Percentiles rank a stretch among this genome's conserved stretches.
These are phyloP conservation scores for Berkeleyomyces basicola DNA, from an alignment of 2,329 filamentous ascomycete species.

Conservation along the genomic window DNA sequence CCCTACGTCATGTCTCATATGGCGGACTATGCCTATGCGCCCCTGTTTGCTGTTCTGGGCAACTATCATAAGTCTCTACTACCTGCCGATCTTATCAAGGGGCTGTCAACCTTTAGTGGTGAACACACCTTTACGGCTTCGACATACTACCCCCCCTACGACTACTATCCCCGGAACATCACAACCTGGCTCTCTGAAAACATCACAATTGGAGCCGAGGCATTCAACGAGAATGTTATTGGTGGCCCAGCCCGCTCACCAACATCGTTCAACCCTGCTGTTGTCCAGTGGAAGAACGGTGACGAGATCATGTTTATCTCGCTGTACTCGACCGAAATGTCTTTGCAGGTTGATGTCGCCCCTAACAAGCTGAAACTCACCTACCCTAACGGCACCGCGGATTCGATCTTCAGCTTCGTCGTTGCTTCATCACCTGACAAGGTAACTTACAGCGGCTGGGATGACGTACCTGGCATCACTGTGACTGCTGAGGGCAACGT, in stretches of 20 bases:
- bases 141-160: slow-evolving; percentile 41
- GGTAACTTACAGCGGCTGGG: slow-evolving; percentile 28
- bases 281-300: slow-evolving; percentile 40
- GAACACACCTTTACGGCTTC: slow-evolving; percentile 36
- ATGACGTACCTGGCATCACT: slow-evolving; percentile 30
- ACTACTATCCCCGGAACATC: slow-evolving; percentile 39
- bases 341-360: slow-evolving; percentile 26
- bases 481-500: slow-evolving; percentile 31
- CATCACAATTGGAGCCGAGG: slow-evolving; percentile 43
- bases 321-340: slow-evolving; percentile 25
- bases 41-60: slow-evolving; percentile 38
- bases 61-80: slow-evolving; percentile 32
- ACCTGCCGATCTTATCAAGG: slow-evolving; percentile 23
- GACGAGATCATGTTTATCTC: slow-evolving; percentile 20
- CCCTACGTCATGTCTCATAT: slow-evolving; percentile 40
- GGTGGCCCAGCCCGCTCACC: slow-evolving; percentile 37
- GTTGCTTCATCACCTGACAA: slow-evolving; percentile 30
- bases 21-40: slow-evolving; percentile 41
- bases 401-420: slow-evolving; percentile 33
- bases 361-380: slow-evolving; percentile 30
- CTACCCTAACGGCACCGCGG: slow-evolving; percentile 35
- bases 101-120: slow-evolving; percentile 31
- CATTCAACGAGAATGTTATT: slow-evolving; percentile 37
- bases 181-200: slow-evolving; percentile 39
- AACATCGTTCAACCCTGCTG: slow-evolving; percentile 39